These are phyloP conservation scores for Gloeophyllum trabeum DNA, from an alignment of 768 basidiomycete species.

Conservation along the genomic window DNA sequence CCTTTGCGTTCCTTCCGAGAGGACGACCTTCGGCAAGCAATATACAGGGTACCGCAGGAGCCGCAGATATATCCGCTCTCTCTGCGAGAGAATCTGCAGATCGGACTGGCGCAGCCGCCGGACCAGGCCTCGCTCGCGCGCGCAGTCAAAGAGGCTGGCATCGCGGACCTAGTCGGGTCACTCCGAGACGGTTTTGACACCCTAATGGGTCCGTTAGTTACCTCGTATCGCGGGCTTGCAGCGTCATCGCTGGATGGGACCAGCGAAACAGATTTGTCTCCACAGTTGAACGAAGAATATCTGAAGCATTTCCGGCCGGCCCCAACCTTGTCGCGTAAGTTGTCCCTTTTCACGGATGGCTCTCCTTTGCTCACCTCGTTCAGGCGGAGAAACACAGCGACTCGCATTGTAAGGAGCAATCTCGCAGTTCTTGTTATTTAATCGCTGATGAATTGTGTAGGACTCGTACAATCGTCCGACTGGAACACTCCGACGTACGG, in stretches of 20 bases:
- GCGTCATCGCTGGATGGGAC: no score
- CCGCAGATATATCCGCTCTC: slow-evolving; percentile 25
- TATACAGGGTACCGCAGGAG: slow-evolving; percentile 30
- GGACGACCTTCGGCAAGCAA: slow-evolving; percentile 22
- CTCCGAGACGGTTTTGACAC: no score
- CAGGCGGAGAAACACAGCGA: slow-evolving; percentile 16
- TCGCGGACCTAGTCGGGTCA: no score
- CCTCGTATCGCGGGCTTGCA: no score
- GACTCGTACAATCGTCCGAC: neutral
- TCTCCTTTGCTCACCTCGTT: slow-evolving; percentile 1
- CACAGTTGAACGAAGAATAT: no score
- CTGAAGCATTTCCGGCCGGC: no score
- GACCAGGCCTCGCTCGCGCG: slow-evolving; percentile 8
- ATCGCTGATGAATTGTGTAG: no score
- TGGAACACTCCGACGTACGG: slow-evolving; percentile 7
- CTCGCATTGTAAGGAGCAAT: neutral
- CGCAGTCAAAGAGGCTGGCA: slow-evolving; percentile 13
- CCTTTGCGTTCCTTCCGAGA: slow-evolving; percentile 21
- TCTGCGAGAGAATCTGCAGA: slow-evolving; percentile 22
- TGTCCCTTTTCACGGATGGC: no score
- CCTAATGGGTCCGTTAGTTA: no score
- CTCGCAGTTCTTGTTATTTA: no score
- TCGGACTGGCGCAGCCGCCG: slow-evolving; percentile 22
- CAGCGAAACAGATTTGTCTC: no score
- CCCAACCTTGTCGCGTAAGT: no score